phyloP scores from a whole-genome alignment of 176 grass and related monocot species.

The Bonia amplexicaulis region DNA sequence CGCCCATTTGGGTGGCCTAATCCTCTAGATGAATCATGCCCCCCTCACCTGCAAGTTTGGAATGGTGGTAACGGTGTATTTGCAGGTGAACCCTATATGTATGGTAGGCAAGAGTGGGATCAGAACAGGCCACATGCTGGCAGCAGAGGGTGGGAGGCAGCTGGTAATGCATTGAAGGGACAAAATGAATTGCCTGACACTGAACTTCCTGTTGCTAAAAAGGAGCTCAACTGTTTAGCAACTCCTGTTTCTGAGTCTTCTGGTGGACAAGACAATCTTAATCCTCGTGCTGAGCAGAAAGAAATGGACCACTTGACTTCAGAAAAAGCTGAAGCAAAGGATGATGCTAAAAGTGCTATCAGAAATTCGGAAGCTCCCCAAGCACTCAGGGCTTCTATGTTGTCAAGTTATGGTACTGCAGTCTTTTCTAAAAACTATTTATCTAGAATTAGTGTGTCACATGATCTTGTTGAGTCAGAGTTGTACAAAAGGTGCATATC shows the following conservation, averaged over 20 bases:
- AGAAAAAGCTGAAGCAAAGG: slow-evolving; percentile 46
- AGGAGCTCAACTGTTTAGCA: slow-evolving; percentile 45
- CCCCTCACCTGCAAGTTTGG: slow-evolving; percentile 72
- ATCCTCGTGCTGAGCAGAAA: slow-evolving; percentile 29
- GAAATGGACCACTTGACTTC: slow-evolving; percentile 26
- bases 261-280: slow-evolving; percentile 25
- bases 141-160: slow-evolving; percentile 56
- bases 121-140: slow-evolving; percentile 51
- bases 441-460: slow-evolving; percentile 55
- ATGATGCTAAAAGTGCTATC: slow-evolving; percentile 19
- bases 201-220: slow-evolving; percentile 50
- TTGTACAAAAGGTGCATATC: slow-evolving; percentile 60
- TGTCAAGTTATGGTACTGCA: slow-evolving; percentile 28
- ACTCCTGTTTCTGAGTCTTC: slow-evolving; percentile 33
- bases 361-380: slow-evolving; percentile 16
- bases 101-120: slow-evolving; percentile 71
- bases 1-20: slow-evolving; percentile 87
- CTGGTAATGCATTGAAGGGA: slow-evolving; percentile 50
- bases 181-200: slow-evolving; percentile 40
- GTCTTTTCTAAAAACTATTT: slow-evolving; percentile 64
- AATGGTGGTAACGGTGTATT: slow-evolving; percentile 59
- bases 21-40: slow-evolving; percentile 63
- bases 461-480: slow-evolving; percentile 65
- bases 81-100: slow-evolving; percentile 52
- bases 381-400: slow-evolving; percentile 24